Base-by-base conservation (phyloP, 225 moss, liverwort and hornwort species). In the Physcomitrium patens region DNA sequence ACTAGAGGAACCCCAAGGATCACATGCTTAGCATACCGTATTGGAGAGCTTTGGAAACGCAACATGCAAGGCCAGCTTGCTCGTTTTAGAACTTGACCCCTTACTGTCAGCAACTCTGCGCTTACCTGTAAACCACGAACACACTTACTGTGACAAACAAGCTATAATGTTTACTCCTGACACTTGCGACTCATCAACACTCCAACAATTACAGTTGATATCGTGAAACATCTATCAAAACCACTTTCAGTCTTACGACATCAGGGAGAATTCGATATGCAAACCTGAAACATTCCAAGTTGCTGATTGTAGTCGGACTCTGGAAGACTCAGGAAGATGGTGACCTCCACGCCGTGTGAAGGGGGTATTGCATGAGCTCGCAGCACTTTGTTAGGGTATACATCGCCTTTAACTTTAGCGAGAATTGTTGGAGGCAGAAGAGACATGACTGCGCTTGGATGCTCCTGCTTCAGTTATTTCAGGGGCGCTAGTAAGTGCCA, bases 241-340 rank as follows among this genome's bases (percentile, higher is more conserved):
- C 8, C 27, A 19, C 27, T 18, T 19, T 28, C 0, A 45, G 43
- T 15, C 44, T 13, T 50, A 67, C 45, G 48, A 57, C 12, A 60
- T 54, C 14, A 78, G 67, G 20, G 49, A 74, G 50, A 42, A 45
- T n/a, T 61, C n/a, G 27, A 60, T n/a, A 77, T 69, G 26, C 65
- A 57, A 73, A 93, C 90, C 87, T 94, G 94, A 66, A 99, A 99
- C 80, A 91, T 91, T 77, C 97, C 97, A 23, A 99, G 80, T 9
- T 86, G 78, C 76, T 83, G 77, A 72, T 99, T 99, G 80, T 99
- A 89, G 13, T 83, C 81, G 26, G 97, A 99, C 81, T 99, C 94
- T 61, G 97, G 97, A 80, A 99, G 78, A 20, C 85, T 94, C 73
- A 99, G 84, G 63, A 81, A 74, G 72, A 89, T 81, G 27, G 89